These are phyloP conservation scores for Musa itinerans DNA, from an alignment of 176 grass and related monocot genomes.

Conservation along the genomic window DNA sequence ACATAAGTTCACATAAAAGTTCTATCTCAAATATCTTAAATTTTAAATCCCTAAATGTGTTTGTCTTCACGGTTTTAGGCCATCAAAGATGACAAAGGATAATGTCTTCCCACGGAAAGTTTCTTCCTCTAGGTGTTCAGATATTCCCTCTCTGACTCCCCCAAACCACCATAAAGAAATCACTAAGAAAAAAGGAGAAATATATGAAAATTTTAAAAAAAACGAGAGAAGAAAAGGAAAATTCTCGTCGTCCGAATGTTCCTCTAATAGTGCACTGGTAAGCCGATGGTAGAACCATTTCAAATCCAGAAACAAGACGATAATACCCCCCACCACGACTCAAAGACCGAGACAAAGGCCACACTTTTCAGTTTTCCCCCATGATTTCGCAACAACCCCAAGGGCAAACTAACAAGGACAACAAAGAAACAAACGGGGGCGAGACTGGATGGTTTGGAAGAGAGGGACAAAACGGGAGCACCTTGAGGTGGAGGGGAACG, in stretches of 20 bases:
- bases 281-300: slow-evolving; percentile 4
- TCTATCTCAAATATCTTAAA: no score
- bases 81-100: no score
- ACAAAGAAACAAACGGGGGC: neutral
- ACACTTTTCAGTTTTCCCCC: neutral
- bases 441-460: neutral
- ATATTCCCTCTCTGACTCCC: no score
- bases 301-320: slow-evolving; percentile 21
- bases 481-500: slow-evolving; percentile 72
- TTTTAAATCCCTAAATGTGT: no score
- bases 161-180: no score
- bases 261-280: slow-evolving; percentile 11
- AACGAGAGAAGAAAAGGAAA: slow-evolving; percentile 5
- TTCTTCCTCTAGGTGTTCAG: no score
- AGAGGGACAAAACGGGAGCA: neutral
- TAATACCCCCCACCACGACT: slow-evolving; percentile 5
- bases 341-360: slow-evolving; percentile 3
- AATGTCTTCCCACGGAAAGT: no score
- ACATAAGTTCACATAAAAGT: no score
- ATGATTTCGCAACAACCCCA: slow-evolving; percentile 1
- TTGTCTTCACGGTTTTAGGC: no score
- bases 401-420: slow-evolving; percentile 1
- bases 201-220: slow-evolving; percentile 2
- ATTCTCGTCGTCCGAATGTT: slow-evolving; percentile 12
- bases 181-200: neutral